Base-by-base conservation (phyloP, 805 yeast genomes). In the Teunomyces tritomae region DNA sequence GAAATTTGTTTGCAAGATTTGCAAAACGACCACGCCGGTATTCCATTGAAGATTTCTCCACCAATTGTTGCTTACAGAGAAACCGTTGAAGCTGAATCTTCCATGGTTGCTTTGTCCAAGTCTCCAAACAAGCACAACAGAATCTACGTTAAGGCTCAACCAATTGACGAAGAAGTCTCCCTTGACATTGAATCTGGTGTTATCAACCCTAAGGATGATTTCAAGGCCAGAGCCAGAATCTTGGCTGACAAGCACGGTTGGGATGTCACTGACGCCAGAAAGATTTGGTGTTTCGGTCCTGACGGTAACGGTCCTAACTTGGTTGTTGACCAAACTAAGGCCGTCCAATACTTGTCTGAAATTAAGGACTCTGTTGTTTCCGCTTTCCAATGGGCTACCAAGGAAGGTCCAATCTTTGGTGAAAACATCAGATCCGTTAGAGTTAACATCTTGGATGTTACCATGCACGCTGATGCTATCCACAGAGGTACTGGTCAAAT, bases 401-500 rank as follows among this genome's bases (percentile, higher is more conserved):
- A 88, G 83, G 97, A 94, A 79, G 99, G 99, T 84, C 99, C 99
- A 74, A 79, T 92, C 74, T 82, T 94, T 71, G 96, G 96, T 82
- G 98, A 94, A 84, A 80, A 78, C 76, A 78, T 90, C 81, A 90
- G 99, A 84, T 88, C 96, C 68, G 83, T 90, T 69, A 90, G 98
- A 82, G 80, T 89, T 77, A 92, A 92, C 96, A 87, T 92, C 71
- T 83, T 92, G 81, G 99, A 92, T 85, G 99, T 92, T 71, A 91
- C 97, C 64, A 83, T 92, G 78, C 99, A 92, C 80, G 96, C 98
- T 73, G 99, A 92, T 88, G 97, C 99, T 78, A 92, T 92, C 80
- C 99, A 92, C 88, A 91, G 99, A 88, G 98, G 98, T 85, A 97
- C 96, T 82, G 99, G 98, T 80, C 99, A 92, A 84, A 85, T 92